Percentiles rank a stretch among this genome's conserved stretches.
These are phyloP conservation scores for Jackrogersella multiformis DNA, from an alignment of 495 filamentous ascomycete species.

Conservation along the genomic window DNA sequence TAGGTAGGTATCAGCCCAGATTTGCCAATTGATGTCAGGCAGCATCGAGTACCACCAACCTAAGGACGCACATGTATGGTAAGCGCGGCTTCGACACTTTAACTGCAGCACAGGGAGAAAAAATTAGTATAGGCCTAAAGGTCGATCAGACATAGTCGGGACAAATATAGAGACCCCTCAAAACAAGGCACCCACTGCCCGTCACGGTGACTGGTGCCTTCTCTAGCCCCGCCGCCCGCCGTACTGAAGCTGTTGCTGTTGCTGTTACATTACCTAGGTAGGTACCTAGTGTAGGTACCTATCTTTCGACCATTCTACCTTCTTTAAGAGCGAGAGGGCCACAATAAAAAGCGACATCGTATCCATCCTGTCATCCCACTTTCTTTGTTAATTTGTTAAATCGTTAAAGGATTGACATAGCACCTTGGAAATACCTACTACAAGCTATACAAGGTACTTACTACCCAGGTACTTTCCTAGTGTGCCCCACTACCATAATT, in stretches of 20 bases:
- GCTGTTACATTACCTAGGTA: constrained; percentile 8
- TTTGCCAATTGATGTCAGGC: constrained; percentile 17
- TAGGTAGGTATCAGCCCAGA: not conserved
- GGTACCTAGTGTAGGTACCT: too few species aligned
- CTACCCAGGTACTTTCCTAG: constrained; percentile 21
- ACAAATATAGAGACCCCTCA: constrained; percentile 31
- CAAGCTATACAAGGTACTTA: constrained; percentile 22
- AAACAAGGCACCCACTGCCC: too few species aligned
- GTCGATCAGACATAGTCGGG: constrained; percentile 22
- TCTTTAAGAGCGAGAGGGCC: constrained; percentile 15
- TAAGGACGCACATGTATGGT: constrained; percentile 7
- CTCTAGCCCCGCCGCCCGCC: constrained; percentile 33
- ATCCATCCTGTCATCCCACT: constrained; percentile 34
- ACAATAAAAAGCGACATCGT: constrained; percentile 33
- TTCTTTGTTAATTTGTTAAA: too few species aligned
- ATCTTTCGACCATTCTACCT: too few species aligned
- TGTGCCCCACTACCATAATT: constrained; percentile 18
- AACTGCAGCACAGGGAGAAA: constrained; percentile 1
- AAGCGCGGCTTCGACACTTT: constrained; percentile 30
- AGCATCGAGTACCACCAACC: constrained; percentile 12
- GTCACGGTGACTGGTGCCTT: constrained; percentile 12
- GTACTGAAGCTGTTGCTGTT: not conserved
- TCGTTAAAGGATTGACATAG: too few species aligned
- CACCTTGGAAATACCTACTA: too few species aligned
- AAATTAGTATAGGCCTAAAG: not conserved